Evolutionary conservation across 2,329 filamentous ascomycete species (phyloP).

Genomic region (Fusarium keratoplasticum): DNA sequence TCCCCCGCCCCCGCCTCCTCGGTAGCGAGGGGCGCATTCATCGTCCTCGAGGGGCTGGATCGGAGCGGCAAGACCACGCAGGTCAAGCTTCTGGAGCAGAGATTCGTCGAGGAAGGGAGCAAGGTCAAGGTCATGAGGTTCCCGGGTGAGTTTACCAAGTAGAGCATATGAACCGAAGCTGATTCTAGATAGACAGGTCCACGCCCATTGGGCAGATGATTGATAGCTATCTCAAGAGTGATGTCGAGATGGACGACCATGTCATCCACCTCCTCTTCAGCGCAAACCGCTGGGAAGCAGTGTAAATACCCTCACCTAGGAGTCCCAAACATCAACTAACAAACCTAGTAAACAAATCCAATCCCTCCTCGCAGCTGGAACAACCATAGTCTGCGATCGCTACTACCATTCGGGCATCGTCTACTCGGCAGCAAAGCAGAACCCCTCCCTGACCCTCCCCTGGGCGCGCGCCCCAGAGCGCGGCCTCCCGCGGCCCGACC

Average conservation of each 20-base stretch:
- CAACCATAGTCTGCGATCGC: conserved; percentile 85
- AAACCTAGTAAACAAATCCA: conserved; percentile 61
- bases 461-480: conserved; percentile 90
- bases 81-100: conserved; percentile 74
- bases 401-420: conserved; percentile 97
- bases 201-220: conserved; percentile 91
- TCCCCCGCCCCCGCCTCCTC: conserved; percentile 18
- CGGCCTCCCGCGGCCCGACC: conserved; percentile 87
- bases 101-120: conserved; percentile 61
- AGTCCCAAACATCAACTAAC: not conserved
- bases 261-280: conserved; percentile 91
- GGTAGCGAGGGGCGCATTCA: conserved; percentile 69
- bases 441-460: conserved; percentile 73
- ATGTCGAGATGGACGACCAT: conserved; percentile 83
- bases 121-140: conserved; percentile 67
- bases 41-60: conserved; percentile 90
- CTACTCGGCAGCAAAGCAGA: conserved; percentile 89
- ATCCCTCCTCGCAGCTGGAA: conserved; percentile 70
- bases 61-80: conserved; percentile 94
- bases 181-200: conserved; percentile 71
- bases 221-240: conserved; percentile 80
- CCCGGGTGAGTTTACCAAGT: conserved; percentile 59
- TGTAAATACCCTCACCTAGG: conserved; percentile 48
- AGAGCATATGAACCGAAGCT: not conserved
- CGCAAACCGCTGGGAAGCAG: conserved; percentile 88